phyloP scores from a whole-genome alignment of 2,329 filamentous ascomycete species.

The Scedosporium boydii region DNA sequence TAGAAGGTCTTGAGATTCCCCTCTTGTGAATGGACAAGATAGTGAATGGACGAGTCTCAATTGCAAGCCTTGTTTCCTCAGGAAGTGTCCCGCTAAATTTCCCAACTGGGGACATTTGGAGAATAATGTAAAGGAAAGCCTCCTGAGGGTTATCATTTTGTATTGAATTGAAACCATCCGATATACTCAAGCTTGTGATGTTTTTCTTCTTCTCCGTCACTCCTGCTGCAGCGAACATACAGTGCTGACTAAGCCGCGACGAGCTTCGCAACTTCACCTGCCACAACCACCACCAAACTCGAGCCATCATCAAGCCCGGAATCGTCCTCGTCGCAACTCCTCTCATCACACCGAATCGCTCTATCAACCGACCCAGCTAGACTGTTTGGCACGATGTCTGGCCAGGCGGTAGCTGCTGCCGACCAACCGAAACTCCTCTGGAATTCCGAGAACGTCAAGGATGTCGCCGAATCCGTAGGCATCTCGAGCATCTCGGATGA shows the following conservation, averaged over 20 bases:
- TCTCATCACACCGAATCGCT: neutral
- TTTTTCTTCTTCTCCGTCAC: no score
- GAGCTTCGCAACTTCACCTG: neutral
- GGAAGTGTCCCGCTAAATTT: no score
- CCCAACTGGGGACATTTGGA: no score
- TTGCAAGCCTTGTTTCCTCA: no score
- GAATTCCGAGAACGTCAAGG: conserved; percentile 92
- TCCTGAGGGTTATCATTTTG: no score
- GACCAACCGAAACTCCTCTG: conserved; percentile 57
- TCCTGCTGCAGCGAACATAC: no score
- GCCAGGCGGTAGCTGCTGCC: neutral
- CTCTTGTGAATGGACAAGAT: no score
- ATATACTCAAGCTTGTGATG: no score
- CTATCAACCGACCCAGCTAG: neutral
- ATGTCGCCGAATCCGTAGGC: conserved; percentile 93
- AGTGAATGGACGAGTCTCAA: no score
- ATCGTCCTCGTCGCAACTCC: neutral
- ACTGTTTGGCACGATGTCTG: conserved; percentile 1
- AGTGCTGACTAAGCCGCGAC: neutral
- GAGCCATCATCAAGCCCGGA: neutral
- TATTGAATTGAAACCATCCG: no score
- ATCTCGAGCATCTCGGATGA: conserved; percentile 76
- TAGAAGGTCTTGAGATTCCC: no score
- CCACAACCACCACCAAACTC: neutral
- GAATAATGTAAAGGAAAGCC: no score